Evolutionary conservation across 2,329 filamentous ascomycete species (phyloP).

Genomic region (Sporothrix globosa): DNA sequence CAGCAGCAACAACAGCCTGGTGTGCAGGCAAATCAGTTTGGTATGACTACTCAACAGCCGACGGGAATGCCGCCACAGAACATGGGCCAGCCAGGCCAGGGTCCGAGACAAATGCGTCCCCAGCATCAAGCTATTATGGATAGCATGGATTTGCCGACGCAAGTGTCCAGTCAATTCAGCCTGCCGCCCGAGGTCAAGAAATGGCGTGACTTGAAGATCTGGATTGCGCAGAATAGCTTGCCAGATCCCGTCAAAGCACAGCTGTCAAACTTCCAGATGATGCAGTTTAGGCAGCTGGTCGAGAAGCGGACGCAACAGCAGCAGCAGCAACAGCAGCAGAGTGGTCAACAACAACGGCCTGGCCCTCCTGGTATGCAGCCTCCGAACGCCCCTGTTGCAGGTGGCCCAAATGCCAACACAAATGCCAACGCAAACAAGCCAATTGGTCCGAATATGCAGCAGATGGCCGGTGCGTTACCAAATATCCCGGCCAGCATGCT

Average conservation of each 20-base stretch:
- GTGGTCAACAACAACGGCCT: constrained; percentile 35
- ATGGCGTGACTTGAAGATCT: constrained; percentile 53
- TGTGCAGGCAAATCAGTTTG: constrained; percentile 35
- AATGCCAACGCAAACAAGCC: constrained; percentile 1
- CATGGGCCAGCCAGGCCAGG: constrained; percentile 31
- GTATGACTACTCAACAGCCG: constrained; percentile 28
- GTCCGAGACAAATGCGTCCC: constrained; percentile 37
- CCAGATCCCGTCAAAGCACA: constrained; percentile 42
- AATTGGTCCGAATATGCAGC: constrained; percentile 18
- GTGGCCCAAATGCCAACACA: constrained; percentile 5
- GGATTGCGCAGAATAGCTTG: constrained; percentile 47
- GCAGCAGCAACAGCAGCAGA: constrained; percentile 26
- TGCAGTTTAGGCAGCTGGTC: constrained; percentile 45
- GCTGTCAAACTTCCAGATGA: constrained; percentile 45
- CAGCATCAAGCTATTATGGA: constrained; percentile 52
- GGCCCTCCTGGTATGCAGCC: constrained; percentile 31
- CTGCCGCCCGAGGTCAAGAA: constrained; percentile 53
- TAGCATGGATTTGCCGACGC: constrained; percentile 51
- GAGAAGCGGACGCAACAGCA: constrained; percentile 35
- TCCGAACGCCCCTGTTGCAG: constrained; percentile 3
- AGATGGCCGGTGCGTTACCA: constrained; percentile 27
- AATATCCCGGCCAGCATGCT: constrained; percentile 33
- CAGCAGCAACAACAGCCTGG: constrained; percentile 33
- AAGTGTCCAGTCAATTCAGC: constrained; percentile 42
- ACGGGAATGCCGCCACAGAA: constrained; percentile 28